Base-by-base conservation (phyloP, 2,329 filamentous ascomycete genomes). In the Arachnomyces sp. region DNA sequence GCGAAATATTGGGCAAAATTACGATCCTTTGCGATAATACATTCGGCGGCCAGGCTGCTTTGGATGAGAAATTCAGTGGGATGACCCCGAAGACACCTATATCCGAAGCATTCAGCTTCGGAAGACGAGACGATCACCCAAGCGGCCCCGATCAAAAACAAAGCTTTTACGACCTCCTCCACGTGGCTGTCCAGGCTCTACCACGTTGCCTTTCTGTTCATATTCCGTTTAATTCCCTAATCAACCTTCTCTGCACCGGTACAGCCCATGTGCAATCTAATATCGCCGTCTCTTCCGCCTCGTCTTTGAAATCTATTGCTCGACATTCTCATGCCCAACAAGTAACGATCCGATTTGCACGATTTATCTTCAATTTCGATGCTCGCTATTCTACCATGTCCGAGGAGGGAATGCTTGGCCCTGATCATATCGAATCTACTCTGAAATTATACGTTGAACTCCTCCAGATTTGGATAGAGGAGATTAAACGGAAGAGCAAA, bases 321-420 rank as follows among this genome's bases (percentile, higher is more conserved):
- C 77, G 85, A 25, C 92, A 98, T 55, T 85, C 83, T 6, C 84
- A 94, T 63, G 89, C 92, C 0, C 88, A 98, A 51, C 85, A 92
- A 60, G 92, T 98, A 2, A 94, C 89, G 0, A 94, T 93, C 63
- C 90, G 92, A 0, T 98, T 98, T 63, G 86, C 92, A 29, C 76
- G 89, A 17, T 98, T 96, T 63, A 98, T 98, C 39, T 98, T 98
- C 68, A 94, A 92, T 51, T 98, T 96, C 59, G 93, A 98, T 60
- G 89, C 94, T 50, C 81, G 89, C 16, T 98, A 98, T 60, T 87
- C 90, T 1, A 96, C 92, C 25, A 95, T 96, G 81, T 94, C 89
- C 7, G 92, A 98, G 55, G 92, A 93, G 25, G 92, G 92, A 2
- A 92, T 98, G 81, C 78, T 98, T 16, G 92, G 90, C 0, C 81